Base-by-base conservation (phyloP, 163 green algal species). In the Scenedesmus sp. region DNA sequence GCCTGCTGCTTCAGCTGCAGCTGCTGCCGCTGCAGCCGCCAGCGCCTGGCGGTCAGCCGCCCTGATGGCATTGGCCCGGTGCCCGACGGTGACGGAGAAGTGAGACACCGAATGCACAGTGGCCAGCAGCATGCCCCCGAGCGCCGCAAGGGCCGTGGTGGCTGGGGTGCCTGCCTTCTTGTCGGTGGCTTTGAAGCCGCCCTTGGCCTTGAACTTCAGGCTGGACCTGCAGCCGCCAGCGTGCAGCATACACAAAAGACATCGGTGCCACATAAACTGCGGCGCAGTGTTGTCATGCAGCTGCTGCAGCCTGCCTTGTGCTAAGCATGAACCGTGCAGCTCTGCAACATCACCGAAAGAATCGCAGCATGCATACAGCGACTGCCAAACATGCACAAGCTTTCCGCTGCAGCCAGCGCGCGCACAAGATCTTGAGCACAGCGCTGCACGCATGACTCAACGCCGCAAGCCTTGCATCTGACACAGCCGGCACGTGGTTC, bases 141-240 rank as follows among this genome's bases (percentile, higher is more conserved):
- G 49, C 22, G 85, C 70, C 35, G 46, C 72, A 0, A 42, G 65
- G 72, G 56, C 40, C 1, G 59, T 26, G 20, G 44, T n/a, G 3
- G 83, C 59, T 51, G 40, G 42, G 9, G 59, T 51, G 42, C 40
- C 46, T 46, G 46, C 70, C 85, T 78, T 76, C 51, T 92, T 92
- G 26, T 92, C 73, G 16, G 89, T 92, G 15, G 89, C 89, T 37
- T 92, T 92, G 82, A 92, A 92, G 22, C 88, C 88, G 10, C 53
- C 76, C 30, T 83, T 82, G 3, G 13, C 53, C 53, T 90, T 92
- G 33, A 92, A 44, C 12, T 81, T 81, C 43, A 80, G 5, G 24
- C 61, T 40, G 0, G 90, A 89, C 81, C 88, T 92, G 70, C 30
- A 56, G 7, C 2, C 35, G 5, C n/a, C n/a, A n/a, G n/a, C n/a